Evolutionary conservation across 352 stramenopile species (phyloP), one percentile per base, ranked within the genome.

Genomic region (Pythium sp.): DNA sequence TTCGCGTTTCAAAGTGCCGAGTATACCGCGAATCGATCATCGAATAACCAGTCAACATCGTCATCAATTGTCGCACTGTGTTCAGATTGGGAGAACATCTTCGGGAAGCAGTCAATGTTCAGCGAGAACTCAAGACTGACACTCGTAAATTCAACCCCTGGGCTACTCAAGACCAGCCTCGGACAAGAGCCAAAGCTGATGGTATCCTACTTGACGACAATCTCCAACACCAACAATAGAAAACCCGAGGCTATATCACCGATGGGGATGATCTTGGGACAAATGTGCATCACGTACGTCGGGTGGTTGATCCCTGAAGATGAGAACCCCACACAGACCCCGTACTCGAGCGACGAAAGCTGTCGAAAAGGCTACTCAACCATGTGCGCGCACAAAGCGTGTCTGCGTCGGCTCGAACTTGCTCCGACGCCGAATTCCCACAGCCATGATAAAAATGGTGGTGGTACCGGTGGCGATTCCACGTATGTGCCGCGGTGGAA

Each of bases 51-150:
- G 43, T 51, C 32, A 20, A 8, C 9, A 30, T n/a, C 30, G 1
- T 28, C 30, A 2, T 62, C 32, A 4, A 28, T 88, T 54, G 76
- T 90, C 1, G 78, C 70, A 3, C 59, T 91, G n/a, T 85, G 81
- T 58, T 89, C 83, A 2, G 83, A 91, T 64, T 91, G 83, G 83
- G 72, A 74, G 24, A 81, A 61, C 22, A 80, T 91, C 24, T 91
- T 91, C 58, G 83, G 83, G 2, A 79, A 75, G 20, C 83, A 91
- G 60, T 87, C 81, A 24, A 69, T 82, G 32, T 84, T 90, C 60
- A 67, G 32, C 41, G 69, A 69, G 30, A 77, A 71, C 32, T 78
- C 78, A n/a, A 73, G 76, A 1, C 36, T 91, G 12, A 82, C 69
- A 6, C 46, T 76, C 5, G 68, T 91, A 54, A 91, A 86, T 61